Base-by-base conservation (phyloP, 768 basidiomycete genomes). In the Inosperma sp. region DNA sequence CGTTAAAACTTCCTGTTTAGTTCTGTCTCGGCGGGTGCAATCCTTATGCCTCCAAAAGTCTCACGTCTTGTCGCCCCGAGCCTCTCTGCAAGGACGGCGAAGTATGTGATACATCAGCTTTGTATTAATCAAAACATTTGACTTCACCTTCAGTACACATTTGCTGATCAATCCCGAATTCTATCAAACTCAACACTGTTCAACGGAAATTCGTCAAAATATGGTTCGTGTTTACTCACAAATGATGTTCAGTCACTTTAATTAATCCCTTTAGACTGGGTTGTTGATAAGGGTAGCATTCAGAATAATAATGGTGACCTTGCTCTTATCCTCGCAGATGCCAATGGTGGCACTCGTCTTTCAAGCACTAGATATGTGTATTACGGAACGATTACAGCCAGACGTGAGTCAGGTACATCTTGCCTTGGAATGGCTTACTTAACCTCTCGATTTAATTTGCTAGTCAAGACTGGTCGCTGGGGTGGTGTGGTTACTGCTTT, bases 11-110 rank as follows among this genome's bases (percentile, higher is more conserved):
- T 37, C 22, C 19, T 54, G 25, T 44, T 16, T 57, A 88, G 83
- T 92, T 82, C 65, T 92, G 90, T 62, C 71, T 90, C 27, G 88
- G 87, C 40, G 91, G 91, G n/a, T 93, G 91, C 71, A 81, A 93
- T 60, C 88, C 91, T 16, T 73, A 89, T 25, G 68, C 73, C 35
- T 93, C 90, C 5, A 59, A 82, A 59, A 63, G 76, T 3, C 66
- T 85, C 31, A 68, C 69, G 51, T 88, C 89, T 0, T 93, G 88
- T 69, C 66, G 62, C 41, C 87, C 88, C 2, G 77, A 75, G 37
- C 90, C 91, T 0, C 63, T 91, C 33, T 93, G 91, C 67, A 61
- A 83, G 61, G 77, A 73, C 60, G 72, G 25, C 83, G 86, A 61
- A 56, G 80, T 48, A 44, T 12, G 8, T 35, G 41, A n/a, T 47